Conservation (phyloP, 1,284 basidiomycete genomes). For the Schizophyllum commune region DNA sequence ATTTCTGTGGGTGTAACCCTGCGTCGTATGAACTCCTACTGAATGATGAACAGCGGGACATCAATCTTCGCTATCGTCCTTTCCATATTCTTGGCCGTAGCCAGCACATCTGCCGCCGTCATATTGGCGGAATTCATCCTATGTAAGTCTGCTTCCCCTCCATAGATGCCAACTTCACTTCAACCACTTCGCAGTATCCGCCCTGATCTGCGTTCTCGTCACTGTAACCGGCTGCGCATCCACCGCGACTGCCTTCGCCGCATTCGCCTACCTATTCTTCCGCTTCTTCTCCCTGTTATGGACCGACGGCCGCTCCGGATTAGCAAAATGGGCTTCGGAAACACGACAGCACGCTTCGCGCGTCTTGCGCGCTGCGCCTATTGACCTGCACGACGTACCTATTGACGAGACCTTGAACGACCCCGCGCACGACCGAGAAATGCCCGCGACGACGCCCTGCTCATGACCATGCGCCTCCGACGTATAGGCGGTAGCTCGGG, state of each 20-base stretch:
- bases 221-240: constrained; percentile 6
- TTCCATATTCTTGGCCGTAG: constrained; percentile 8
- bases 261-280: constrained; percentile 24
- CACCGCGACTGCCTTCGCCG: constrained; percentile 7
- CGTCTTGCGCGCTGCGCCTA: constrained; percentile 4
- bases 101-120: constrained; percentile 6
- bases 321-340: constrained; percentile 29
- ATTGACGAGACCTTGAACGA: constrained; percentile 1
- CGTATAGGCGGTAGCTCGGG: constrained; percentile 22
- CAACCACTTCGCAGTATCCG: constrained; percentile 4
- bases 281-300: constrained; percentile 25
- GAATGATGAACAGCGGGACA: constrained; percentile 2
- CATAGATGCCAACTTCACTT: neutral
- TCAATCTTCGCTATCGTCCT: constrained; percentile 10
- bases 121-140: constrained; percentile 7
- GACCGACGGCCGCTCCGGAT: constrained; percentile 25
- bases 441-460: constrained; percentile 3
- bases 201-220: constrained; percentile 6
- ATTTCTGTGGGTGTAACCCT: constrained; percentile 9
- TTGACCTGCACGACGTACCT: constrained; percentile 8
- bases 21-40: too few relatives aligned
- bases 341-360: constrained; percentile 16
- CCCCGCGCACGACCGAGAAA: neutral
- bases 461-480: constrained; percentile 11
- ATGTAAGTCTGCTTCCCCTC: constrained; percentile 5